A percentile compares a stretch with the other conserved stretches of the same genome.
phyloP scores from a whole-genome alignment of 306 rosid genomes.

The Alnus rubra region DNA sequence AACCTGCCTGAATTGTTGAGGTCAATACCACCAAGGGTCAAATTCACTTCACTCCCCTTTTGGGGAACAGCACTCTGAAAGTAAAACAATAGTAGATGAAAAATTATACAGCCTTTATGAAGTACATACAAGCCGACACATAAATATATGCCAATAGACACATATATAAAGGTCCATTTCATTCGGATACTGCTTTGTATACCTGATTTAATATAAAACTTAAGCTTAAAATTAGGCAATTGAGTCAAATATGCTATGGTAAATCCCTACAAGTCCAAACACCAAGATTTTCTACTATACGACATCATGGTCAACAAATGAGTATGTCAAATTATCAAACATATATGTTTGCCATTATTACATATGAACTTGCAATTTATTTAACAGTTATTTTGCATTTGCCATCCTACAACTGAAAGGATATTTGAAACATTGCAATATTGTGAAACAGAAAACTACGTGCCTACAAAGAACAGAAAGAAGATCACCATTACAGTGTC shows the following conservation, averaged over 20 bases:
- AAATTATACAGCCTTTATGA: neutral
- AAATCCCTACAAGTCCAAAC: neutral
- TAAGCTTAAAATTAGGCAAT: neutral
- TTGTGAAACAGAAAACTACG: neutral
- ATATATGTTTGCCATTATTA: neutral
- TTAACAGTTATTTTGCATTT: neutral
- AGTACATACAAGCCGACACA: neutral
- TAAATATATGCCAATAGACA: neutral
- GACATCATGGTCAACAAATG: neutral
- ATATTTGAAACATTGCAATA: neutral
- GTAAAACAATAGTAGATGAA: constrained; percentile 13
- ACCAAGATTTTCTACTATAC: neutral
- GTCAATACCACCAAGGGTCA: constrained; percentile 98
- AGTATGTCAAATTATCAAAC: neutral
- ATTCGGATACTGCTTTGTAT: neutral
- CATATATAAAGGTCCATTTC: neutral
- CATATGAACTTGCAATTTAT: neutral
- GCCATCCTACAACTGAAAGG: neutral
- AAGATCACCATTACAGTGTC: neutral
- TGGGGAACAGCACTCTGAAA: constrained; percentile 67
- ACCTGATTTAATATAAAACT: neutral
- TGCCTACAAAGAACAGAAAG: neutral
- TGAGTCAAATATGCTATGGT: neutral
- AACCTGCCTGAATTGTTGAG: constrained; percentile 99
- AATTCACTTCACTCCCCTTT: constrained; percentile 86